phyloP scores from a whole-genome alignment of 257 asterid genomes.

The Fraxinus excelsior region DNA sequence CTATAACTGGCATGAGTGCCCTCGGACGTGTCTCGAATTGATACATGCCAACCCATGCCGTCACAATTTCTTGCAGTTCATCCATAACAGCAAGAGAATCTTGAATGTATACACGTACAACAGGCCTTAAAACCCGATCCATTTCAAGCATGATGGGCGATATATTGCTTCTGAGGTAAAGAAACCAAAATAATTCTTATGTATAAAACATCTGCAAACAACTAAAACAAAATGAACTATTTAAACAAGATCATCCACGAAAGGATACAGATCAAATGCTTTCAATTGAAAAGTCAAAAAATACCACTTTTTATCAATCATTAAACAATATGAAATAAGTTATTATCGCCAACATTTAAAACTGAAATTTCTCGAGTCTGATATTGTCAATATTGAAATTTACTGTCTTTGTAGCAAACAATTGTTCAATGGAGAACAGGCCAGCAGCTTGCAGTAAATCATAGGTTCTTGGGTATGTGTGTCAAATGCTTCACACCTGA shows the following conservation, averaged over 20 bases:
- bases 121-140: conserved; percentile 58
- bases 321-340: background rate
- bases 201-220: background rate
- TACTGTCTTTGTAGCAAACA: conserved; percentile 3
- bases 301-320: background rate
- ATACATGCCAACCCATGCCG: conserved; percentile 48
- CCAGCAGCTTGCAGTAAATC: too few relatives aligned
- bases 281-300: background rate
- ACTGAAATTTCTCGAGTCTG: background rate
- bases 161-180: conserved; percentile 41
- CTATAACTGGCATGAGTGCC: conserved; percentile 53
- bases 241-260: background rate
- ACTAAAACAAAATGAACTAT: background rate
- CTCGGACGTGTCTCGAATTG: conserved; percentile 43
- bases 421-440: conserved; percentile 50
- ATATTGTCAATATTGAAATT: background rate
- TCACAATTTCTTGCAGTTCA: conserved; percentile 45
- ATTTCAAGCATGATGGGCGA: conserved; percentile 55
- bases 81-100: conserved; percentile 44
- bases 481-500: conserved; percentile 78
- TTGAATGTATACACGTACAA: conserved; percentile 42
- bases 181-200: background rate
- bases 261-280: background rate
- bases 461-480: conserved; percentile 78
- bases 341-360: background rate